A percentile compares a stretch with the other conserved stretches of the same genome.
Evolutionary conservation across 768 basidiomycete genomes (phyloP).

Genomic region (Rhodotorula sphaerocarpa): DNA sequence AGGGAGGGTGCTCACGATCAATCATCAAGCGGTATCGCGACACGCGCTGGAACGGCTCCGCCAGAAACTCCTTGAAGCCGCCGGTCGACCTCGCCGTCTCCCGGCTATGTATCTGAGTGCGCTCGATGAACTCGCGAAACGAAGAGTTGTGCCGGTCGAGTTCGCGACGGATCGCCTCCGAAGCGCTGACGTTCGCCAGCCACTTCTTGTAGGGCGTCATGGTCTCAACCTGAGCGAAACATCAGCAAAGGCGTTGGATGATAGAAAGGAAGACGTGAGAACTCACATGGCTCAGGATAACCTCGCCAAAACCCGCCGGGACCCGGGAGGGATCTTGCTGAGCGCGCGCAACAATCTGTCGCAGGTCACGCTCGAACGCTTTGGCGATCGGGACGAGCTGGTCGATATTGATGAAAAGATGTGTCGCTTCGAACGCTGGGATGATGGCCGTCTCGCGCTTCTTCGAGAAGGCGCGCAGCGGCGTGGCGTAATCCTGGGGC

Average conservation of each 20-base stretch:
- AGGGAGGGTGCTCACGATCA: constrained; percentile 47
- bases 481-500: constrained; percentile 74
- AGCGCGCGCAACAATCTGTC: constrained; percentile 71
- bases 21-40: constrained; percentile 89
- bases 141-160: constrained; percentile 53
- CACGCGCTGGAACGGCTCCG: constrained; percentile 54
- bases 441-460: constrained; percentile 80
- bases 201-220: constrained; percentile 30
- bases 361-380: constrained; percentile 79
- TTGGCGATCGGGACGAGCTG: constrained; percentile 68
- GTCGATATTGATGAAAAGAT: constrained; percentile 70
- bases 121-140: constrained; percentile 80
- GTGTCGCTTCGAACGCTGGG: constrained; percentile 81
- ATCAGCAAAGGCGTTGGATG: no score
- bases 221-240: constrained; percentile 13
- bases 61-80: constrained; percentile 19
- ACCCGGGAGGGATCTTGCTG: constrained; percentile 53
- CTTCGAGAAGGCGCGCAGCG: constrained; percentile 73
- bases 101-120: constrained; percentile 46
- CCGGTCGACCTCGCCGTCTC: constrained; percentile 68
- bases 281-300: constrained; percentile 63
- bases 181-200: constrained; percentile 11
- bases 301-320: constrained; percentile 68
- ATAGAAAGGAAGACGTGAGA: no score
- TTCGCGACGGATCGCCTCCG: constrained; percentile 18